Base-by-base conservation (phyloP, 2,329 filamentous ascomycete species). In the Sporothrix brasiliensis region DNA sequence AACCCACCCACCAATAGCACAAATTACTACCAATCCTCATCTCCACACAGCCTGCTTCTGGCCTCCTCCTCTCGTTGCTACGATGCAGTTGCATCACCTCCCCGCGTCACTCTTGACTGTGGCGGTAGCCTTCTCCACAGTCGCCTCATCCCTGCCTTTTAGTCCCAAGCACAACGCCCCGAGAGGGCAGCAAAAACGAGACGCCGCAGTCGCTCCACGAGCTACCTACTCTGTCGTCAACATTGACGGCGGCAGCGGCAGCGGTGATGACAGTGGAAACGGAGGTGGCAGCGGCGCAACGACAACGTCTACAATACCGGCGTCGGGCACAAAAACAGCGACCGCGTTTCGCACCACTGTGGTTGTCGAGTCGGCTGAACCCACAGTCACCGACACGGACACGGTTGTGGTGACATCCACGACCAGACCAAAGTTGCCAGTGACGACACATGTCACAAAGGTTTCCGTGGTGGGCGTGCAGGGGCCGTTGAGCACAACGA, bases 211-310 rank as follows among this genome's bases (percentile, higher is more conserved):
- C 6, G 76, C 72, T 19, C 73, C 79, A 21, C 76, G 79, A 53
- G 78, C 79, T 49, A 80, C 78, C 1, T 81, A 80, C 68, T 80
- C 80, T 11, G 78, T 81, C 1, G 79, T 81, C 34, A 77, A 79
- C 7, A 80, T 81, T 70, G 77, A 80, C 60, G 79, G 74, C 52
- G 74, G 71, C 24, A 71, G 65, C 30, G 58, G 69, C 14, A 65
- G 52, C 34, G 54, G 54, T 27, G 56, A 19, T 2, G 19, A n/a
- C 49, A 19, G 7, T 5, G 44, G 44, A 14, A 19, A 19, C 44
- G 44, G 53, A 50, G 47, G 34, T 58, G 53, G 54, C 24, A 34
- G 68, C 27, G 67, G 19, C 21, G 60, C 60, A 27, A 50, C 44
- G 5, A 50, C 66, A 5, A 67, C 67, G 3, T 4, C 63, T 1